Evolutionary conservation across 208 protist genomes (phyloP).

Genomic region (Trypanosoma mega): DNA sequence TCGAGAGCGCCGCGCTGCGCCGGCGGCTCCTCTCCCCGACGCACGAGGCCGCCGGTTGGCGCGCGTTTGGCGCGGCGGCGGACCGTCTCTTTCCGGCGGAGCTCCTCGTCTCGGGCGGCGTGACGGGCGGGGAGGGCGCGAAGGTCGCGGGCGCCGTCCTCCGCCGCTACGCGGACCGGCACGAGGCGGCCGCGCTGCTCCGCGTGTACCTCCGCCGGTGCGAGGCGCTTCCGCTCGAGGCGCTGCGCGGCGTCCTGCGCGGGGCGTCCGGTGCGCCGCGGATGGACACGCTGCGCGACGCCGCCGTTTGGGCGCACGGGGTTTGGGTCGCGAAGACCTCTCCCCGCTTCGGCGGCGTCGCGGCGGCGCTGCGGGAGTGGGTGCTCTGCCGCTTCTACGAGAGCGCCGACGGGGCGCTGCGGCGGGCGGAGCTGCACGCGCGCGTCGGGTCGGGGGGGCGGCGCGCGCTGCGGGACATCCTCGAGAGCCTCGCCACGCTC

Average conservation of each 20-base stretch:
- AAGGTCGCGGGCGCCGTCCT: constrained; percentile 39
- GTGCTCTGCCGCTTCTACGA: constrained; percentile 64
- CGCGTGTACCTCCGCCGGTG: constrained; percentile 52
- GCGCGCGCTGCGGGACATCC: constrained; percentile 63
- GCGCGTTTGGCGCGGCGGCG: constrained; percentile 19
- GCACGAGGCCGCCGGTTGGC: constrained; percentile 16
- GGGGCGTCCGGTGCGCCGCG: constrained; percentile 37
- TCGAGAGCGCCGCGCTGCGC: constrained; percentile 62
- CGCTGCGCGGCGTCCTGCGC: constrained; percentile 26
- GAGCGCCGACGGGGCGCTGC: constrained; percentile 50
- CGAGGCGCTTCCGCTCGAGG: constrained; percentile 55
- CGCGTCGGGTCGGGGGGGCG: constrained; percentile 39
- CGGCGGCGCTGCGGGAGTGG: constrained; percentile 72
- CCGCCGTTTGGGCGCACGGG: constrained; percentile 76
- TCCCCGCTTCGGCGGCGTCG: constrained; percentile 53
- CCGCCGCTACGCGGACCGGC: constrained; percentile 52
- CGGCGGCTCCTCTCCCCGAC: constrained; percentile 41
- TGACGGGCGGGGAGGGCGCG: constrained; percentile 63
- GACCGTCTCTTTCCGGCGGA: constrained; percentile 82
- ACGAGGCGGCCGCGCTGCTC: constrained; percentile 55
- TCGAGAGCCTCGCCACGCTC: constrained; percentile 51
- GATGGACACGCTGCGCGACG: constrained; percentile 45
- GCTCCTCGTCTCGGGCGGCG: constrained; percentile 71
- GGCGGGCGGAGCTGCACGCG: constrained; percentile 58
- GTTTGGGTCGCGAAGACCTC: constrained; percentile 74